Base-by-base conservation (phyloP, 352 stramenopile species). In the Phytophthora foliorum region DNA sequence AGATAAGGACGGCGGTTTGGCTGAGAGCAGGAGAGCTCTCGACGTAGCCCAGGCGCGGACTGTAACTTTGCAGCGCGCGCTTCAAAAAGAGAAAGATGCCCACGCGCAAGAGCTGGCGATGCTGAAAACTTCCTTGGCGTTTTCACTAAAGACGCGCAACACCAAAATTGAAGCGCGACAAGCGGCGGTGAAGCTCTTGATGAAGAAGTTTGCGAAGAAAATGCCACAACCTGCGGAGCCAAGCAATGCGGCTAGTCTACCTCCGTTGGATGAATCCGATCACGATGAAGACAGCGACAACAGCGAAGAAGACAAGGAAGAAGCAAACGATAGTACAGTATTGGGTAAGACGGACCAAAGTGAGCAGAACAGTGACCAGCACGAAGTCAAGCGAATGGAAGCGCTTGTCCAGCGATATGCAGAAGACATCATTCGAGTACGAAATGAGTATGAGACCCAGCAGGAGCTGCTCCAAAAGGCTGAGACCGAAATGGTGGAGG, bases 161-260 rank as follows among this genome's bases (percentile, higher is more conserved):
- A 64, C 45, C 8, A 80, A 75, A 5, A 87, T 91, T n/a, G 81
- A 89, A 59, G 79, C 86, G 38, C 82, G 86, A 36, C 82, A 91
- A 59, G 75, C 75, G 2, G 71, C 77, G 0, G 72, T 89, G 32
- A 84, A 78, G 32, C 44, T 83, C 5, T 17, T 88, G 36, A 59
- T 91, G 4, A 82, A 83, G 41, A 78, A 82, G 24, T 64, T 80
- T 6, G 41, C 53, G 3, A 71, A 52, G 31, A 58, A 69, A 61
- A 19, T 34, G 2, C 42, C 24, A 17, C 50, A 52, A 6, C 21
- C 39, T 22, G 11, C 25, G n/a, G 52, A 57, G 36, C 53, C 22
- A 62, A 54, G 11, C 3, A 53, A 22, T 41, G 24, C 22, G 11
- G n/a, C 22, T 6, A 16, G 32, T 25, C 32, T 70, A 36, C 6